These are phyloP conservation scores for Galerina sulciceps DNA, from an alignment of 768 basidiomycete species.

Conservation along the genomic window DNA sequence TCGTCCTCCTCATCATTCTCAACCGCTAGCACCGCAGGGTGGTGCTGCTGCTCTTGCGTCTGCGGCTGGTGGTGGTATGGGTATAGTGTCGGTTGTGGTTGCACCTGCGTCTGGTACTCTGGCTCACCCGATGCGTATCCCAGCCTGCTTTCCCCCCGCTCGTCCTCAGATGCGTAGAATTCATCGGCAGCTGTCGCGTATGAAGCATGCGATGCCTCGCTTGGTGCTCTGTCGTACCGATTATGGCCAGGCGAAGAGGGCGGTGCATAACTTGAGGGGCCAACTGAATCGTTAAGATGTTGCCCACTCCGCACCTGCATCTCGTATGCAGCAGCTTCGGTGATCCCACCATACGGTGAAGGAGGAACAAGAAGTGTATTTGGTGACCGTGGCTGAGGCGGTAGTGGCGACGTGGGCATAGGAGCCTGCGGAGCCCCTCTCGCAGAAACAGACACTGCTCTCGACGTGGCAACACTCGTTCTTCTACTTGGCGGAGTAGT, in stretches of 20 bases:
- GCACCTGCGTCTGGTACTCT: too few relatives aligned
- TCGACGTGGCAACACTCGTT: constrained; percentile 38
- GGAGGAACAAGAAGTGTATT: constrained; percentile 5
- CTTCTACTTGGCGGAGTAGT: constrained; percentile 46
- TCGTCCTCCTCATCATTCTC: constrained; percentile 32
- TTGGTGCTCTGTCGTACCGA: constrained; percentile 36
- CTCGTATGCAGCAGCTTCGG: constrained; percentile 34
- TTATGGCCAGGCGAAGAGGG: constrained; percentile 19
- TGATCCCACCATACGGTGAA: constrained; percentile 6
- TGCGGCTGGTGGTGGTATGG: constrained; percentile 3
- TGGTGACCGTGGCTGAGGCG: constrained; percentile 25
- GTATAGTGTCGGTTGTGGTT: too few relatives aligned
- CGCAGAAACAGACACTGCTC: constrained; percentile 21
- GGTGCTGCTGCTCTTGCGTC: constrained; percentile 7
- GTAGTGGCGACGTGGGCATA: constrained; percentile 29
- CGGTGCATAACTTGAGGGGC: constrained; percentile 1
- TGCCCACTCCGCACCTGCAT: constrained; percentile 40
- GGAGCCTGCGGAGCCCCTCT: constrained; percentile 22
- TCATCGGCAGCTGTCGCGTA: constrained; percentile 51
- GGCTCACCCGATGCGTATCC: too few relatives aligned
- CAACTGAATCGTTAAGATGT: neutral
- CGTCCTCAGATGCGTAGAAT: constrained; percentile 38
- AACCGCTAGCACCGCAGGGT: constrained; percentile 20
- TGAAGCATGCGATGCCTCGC: constrained; percentile 41
- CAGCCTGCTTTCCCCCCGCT: neutral